Conservation (phyloP, 192 early-diverging fungal species). For the Thamnidium elegans region DNA sequence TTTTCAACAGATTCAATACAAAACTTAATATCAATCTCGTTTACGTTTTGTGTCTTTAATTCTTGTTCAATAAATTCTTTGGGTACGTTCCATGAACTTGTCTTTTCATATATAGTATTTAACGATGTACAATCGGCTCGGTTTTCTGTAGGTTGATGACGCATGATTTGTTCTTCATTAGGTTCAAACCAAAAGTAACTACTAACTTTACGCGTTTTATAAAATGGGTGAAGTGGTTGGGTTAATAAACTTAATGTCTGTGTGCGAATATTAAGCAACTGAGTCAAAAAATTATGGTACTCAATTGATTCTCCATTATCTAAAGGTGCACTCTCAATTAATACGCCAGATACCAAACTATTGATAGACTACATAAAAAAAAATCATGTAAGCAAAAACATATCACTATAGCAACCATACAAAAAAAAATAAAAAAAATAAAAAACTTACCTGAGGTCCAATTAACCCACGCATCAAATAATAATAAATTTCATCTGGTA, state of each 20-base stretch:
- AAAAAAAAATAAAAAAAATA: not conserved
- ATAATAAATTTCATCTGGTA: slow-evolving; percentile 69
- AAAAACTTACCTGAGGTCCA: slow-evolving; percentile 46
- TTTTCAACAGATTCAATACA: slow-evolving; percentile 36
- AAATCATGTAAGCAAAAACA: too few relatives aligned
- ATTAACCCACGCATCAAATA: slow-evolving; percentile 66
- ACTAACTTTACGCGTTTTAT: slow-evolving; percentile 63
- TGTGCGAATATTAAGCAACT: slow-evolving; percentile 57
- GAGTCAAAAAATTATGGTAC: slow-evolving; percentile 63
- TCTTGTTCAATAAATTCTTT: slow-evolving; percentile 30
- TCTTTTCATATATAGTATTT: slow-evolving; percentile 41
- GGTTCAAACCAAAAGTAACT: slow-evolving; percentile 60
- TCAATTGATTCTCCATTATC: slow-evolving; percentile 81
- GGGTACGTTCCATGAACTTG: slow-evolving; percentile 29
- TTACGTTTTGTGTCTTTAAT: slow-evolving; percentile 40
- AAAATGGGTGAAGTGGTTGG: slow-evolving; percentile 61
- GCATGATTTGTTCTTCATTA: slow-evolving; percentile 56
- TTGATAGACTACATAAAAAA: slow-evolving; percentile 47
- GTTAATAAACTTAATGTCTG: slow-evolving; percentile 57
- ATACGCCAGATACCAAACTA: slow-evolving; percentile 60
- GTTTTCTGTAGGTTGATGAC: slow-evolving; percentile 45
- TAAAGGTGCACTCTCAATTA: slow-evolving; percentile 67
- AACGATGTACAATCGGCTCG: slow-evolving; percentile 36
- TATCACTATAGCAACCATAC: too few relatives aligned
- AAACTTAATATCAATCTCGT: slow-evolving; percentile 38